Percentiles rank a stretch among this genome's conserved stretches.
Evolutionary conservation across 129 eudicot genomes (phyloP).

Genomic region (Pseudognaphalium luteoalbum): DNA sequence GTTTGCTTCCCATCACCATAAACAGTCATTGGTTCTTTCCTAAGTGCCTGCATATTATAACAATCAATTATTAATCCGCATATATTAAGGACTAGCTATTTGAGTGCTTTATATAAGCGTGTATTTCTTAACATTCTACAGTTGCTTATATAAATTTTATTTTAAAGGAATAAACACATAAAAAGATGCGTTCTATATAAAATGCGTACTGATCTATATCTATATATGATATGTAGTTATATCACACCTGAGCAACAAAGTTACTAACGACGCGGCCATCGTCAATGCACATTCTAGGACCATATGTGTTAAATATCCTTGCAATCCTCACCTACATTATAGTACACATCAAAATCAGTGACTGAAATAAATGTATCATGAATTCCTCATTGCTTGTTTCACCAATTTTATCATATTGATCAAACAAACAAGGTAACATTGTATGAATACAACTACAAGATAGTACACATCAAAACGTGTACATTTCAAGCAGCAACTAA

Average conservation of each 20-base stretch:
- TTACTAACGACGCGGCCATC: slow-evolving; percentile 94
- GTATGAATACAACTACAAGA: neutral
- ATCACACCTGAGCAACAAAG: slow-evolving; percentile 75
- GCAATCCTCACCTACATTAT: slow-evolving; percentile 66
- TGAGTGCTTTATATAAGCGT: too few relatives aligned
- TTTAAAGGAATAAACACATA: neutral
- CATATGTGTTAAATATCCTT: slow-evolving; percentile 82
- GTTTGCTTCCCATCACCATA: slow-evolving; percentile 93
- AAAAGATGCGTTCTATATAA: too few relatives aligned
- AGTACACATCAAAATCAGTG: neutral
- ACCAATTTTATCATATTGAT: neutral
- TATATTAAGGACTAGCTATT: neutral
- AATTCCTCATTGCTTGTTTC: neutral
- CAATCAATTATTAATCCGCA: neutral
- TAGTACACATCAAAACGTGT: neutral
- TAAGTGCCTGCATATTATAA: slow-evolving; percentile 56
- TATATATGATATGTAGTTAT: neutral
- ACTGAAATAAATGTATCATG: slow-evolving; percentile 15
- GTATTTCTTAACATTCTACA: too few relatives aligned
- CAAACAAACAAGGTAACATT: neutral
- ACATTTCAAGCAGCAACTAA: neutral
- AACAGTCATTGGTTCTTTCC: slow-evolving; percentile 85
- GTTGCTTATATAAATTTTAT: too few relatives aligned
- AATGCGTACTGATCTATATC: too few relatives aligned
- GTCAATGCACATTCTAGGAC: slow-evolving; percentile 87